phyloP scores from a whole-genome alignment of 495 filamentous ascomycete species.

The Friedmanniomyces simplex region DNA sequence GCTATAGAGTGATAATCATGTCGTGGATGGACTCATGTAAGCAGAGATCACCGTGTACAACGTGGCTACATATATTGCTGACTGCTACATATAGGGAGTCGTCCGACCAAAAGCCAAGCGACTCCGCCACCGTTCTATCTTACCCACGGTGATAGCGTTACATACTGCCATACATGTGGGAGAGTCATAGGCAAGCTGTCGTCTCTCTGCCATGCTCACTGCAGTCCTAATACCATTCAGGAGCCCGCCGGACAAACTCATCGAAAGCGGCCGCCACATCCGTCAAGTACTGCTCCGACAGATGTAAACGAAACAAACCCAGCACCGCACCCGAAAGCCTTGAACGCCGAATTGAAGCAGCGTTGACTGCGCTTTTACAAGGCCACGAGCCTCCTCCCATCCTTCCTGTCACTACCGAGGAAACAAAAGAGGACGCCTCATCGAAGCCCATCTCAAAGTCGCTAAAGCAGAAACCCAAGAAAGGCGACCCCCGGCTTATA shows the following conservation, averaged over 20 bases:
- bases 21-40: slow-evolving; percentile 11
- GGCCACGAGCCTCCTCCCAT: slow-evolving; percentile 6
- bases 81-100: neutral
- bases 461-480: slow-evolving; percentile 19
- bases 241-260: slow-evolving; percentile 16
- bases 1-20: neutral
- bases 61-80: too few species aligned
- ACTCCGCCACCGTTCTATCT: slow-evolving; percentile 31
- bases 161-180: slow-evolving; percentile 37
- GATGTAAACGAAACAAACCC: slow-evolving; percentile 25
- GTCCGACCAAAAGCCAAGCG: slow-evolving; percentile 11
- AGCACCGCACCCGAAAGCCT: slow-evolving; percentile 10
- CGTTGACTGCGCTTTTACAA: slow-evolving; percentile 22
- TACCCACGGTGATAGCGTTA: slow-evolving; percentile 23
- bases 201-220: neutral
- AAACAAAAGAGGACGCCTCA: neutral
- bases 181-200: slow-evolving; percentile 28
- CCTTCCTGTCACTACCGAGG: neutral
- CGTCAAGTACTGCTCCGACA: slow-evolving; percentile 28
- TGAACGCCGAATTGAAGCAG: slow-evolving; percentile 22
- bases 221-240: neutral
- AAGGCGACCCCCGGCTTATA: slow-evolving; percentile 27
- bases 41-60: neutral
- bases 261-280: slow-evolving; percentile 5
- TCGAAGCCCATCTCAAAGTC: neutral